Evolutionary conservation across 2,329 filamentous ascomycete genomes (phyloP), one percentile per base, ranked within the genome.

Genomic region (Chaetomium strumarium): DNA sequence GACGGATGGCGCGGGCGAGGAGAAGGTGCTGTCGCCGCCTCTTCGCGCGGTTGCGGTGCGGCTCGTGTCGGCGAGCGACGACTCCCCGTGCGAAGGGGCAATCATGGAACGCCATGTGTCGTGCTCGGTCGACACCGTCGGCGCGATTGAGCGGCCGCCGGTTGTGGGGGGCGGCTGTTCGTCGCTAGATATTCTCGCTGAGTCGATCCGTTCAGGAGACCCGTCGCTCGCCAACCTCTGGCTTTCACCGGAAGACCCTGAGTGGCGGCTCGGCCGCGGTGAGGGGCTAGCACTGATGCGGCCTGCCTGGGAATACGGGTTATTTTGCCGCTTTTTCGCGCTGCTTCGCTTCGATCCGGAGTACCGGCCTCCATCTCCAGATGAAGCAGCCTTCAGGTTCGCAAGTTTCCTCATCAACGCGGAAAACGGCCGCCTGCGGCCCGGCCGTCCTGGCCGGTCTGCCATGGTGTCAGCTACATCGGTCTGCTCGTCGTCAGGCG

Each of bases 321-420:
- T 92, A 75, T 96, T 95, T 16, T 44, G 47, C 44, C 75, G 77
- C 70, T 85, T 88, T 70, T 85, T 87, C 49, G 67, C 61, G 50
- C 59, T 59, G 57, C 70, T 70, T 48, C 70, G 69, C 61, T 76
- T 78, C 34, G 67, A 63, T 55, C 63, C 69, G 58, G 66, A 70
- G 63, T 66, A 69, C 53, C 63, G 70, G 61, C 64, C 55, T 39
- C 76, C 76, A 55, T 82, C 77, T 58, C 79, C 81, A 31, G 84
- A 86, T 5, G 84, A 84, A 51, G 74, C 77, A 51, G 66, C 68
- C 70, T 95, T 96, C 71, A 96, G 85, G 68, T 86, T 92, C 56
- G 90, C 85, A 52, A 97, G 81, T 65, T 91, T 91, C 77, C 91
- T 95, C 76, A 99, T 90, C 87, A 92, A 95, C 61, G 85, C 88